A percentile compares a stretch with the other conserved stretches of the same genome.
Evolutionary conservation across 2,329 filamentous ascomycete genomes (phyloP).

Genomic region (Epichloe festucae): DNA sequence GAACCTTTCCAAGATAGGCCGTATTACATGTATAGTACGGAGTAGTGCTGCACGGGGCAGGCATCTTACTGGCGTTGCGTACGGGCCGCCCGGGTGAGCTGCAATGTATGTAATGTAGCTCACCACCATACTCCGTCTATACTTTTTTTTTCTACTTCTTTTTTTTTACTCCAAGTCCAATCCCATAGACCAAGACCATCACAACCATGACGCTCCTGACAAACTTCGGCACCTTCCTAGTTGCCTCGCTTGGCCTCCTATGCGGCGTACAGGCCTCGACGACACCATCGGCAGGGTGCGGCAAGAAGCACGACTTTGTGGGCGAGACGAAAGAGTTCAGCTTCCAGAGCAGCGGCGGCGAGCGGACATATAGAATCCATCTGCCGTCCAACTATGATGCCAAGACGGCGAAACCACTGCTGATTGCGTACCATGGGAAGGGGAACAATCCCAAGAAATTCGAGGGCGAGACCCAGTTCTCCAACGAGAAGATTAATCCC

Average conservation of each 20-base stretch:
- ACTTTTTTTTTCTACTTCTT: too few relatives aligned
- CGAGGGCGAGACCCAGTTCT: constrained; percentile 25
- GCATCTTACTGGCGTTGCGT: too few relatives aligned
- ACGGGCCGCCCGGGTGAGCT: too few relatives aligned
- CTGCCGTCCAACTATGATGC: constrained; percentile 19
- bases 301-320: constrained; percentile 9
- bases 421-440: constrained; percentile 34
- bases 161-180: too few relatives aligned
- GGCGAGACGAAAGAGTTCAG: constrained; percentile 11
- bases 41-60: too few relatives aligned
- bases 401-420: constrained; percentile 22
- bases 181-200: too few relatives aligned
- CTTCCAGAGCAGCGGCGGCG: constrained; percentile 11
- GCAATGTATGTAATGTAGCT: too few relatives aligned
- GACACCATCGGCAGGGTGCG: constrained; percentile 8
- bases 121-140: too few relatives aligned
- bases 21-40: too few relatives aligned
- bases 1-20: too few relatives aligned
- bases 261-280: neutral
- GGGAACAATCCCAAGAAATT: constrained; percentile 20
- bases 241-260: neutral
- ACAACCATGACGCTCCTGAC: neutral
- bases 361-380: constrained; percentile 11
- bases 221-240: neutral
- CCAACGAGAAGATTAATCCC: constrained; percentile 23